A percentile compares a stretch with the other conserved stretches of the same genome.
phyloP scores from a whole-genome alignment of 2,329 filamentous ascomycete genomes.

The Diplocarpon mali region DNA sequence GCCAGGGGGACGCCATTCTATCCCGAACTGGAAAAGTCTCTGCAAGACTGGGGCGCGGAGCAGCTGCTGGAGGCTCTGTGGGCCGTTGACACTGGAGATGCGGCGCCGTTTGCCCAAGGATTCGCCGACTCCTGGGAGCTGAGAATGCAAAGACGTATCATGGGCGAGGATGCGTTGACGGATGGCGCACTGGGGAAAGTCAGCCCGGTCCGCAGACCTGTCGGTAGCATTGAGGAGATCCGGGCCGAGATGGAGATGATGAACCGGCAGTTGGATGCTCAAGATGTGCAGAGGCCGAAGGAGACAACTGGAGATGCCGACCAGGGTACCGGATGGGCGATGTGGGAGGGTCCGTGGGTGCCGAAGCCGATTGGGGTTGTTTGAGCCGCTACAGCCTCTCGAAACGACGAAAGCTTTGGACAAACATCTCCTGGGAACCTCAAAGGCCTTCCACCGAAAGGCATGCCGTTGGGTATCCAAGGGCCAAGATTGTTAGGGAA shows the following conservation, averaged over 20 bases:
- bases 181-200: background rate
- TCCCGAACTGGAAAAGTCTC: slow-evolving; percentile 9
- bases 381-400: slow-evolving; percentile 42
- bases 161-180: slow-evolving; percentile 12
- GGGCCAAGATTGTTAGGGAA: no score
- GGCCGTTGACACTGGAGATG: slow-evolving; percentile 12
- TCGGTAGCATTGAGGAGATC: slow-evolving; percentile 11
- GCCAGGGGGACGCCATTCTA: slow-evolving; percentile 18
- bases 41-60: slow-evolving; percentile 14
- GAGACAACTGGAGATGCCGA: slow-evolving; percentile 5
- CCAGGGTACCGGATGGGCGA: slow-evolving; percentile 33
- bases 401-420: no score
- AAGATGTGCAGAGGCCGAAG: slow-evolving; percentile 7
- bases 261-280: slow-evolving; percentile 13
- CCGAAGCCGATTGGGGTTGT: slow-evolving; percentile 16
- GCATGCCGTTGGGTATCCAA: background rate
- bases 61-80: slow-evolving; percentile 17
- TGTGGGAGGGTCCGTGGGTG: slow-evolving; percentile 14
- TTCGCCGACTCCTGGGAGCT: slow-evolving; percentile 19
- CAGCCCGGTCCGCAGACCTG: background rate
- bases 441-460: background rate
- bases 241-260: slow-evolving; percentile 17
- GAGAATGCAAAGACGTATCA: slow-evolving; percentile 34
- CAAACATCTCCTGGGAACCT: no score
- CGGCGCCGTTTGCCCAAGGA: background rate